These are phyloP conservation scores for Bidens hawaiensis DNA, from an alignment of 140 eudicot genomes.

Conservation along the genomic window DNA sequence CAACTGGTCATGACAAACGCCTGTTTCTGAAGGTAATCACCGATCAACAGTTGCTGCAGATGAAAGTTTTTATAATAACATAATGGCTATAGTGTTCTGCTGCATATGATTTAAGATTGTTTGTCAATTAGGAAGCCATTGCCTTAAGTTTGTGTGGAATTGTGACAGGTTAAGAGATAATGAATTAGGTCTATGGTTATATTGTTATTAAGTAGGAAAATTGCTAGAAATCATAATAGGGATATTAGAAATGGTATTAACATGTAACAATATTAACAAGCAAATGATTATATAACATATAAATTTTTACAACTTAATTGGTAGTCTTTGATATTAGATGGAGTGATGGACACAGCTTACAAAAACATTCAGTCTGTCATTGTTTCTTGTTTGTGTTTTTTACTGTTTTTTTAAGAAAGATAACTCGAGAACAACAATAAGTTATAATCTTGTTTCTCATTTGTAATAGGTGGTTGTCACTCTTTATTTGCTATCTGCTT, in stretches of 20 bases:
- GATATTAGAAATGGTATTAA: neutral
- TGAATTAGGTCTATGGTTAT: slow-evolving; percentile 8
- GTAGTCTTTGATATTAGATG: neutral
- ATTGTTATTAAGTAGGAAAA: slow-evolving; percentile 5
- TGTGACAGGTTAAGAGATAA: slow-evolving; percentile 5
- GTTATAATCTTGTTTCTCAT: neutral
- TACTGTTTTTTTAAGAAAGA: neutral
- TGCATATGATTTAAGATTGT: slow-evolving; percentile 2
- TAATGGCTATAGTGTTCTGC: neutral
- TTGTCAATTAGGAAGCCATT: slow-evolving; percentile 19
- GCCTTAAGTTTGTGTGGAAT: neutral
- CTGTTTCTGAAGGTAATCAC: slow-evolving; percentile 68
- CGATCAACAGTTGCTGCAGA: neutral
- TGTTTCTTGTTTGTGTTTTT: neutral
- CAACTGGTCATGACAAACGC: slow-evolving; percentile 94
- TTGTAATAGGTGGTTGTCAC: slow-evolving; percentile 57
- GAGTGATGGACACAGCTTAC: neutral
- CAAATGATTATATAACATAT: neutral
- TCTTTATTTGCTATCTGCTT: slow-evolving; percentile 71
- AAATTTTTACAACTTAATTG: neutral
- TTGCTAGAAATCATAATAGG: slow-evolving; percentile 7
- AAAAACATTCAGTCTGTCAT: neutral
- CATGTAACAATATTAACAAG: slow-evolving; percentile 14
- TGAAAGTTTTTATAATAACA: neutral
- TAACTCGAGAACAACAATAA: neutral